Base-by-base conservation (phyloP, 371 early-diverging fungal species). In the Smittium mucronatum region DNA sequence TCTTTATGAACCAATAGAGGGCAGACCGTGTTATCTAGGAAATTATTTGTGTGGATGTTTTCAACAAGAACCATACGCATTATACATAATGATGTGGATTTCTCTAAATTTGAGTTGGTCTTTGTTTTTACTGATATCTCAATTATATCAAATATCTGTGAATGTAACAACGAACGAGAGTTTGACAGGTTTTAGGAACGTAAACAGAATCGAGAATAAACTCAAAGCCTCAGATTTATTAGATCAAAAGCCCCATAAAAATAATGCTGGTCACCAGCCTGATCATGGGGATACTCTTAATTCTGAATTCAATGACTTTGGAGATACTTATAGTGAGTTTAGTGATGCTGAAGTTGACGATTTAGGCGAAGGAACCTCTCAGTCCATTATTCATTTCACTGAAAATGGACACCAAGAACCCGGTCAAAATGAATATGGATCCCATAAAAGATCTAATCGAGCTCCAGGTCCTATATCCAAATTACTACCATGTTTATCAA, bases 101-200 rank as follows among this genome's bases (percentile, higher is more conserved):
- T 60, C 81, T 29, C 68, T 92, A 69, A 91, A 95, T 75, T 73
- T 87, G 64, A 75, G 84, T 2, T 97, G 98, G 98, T 85, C 89
- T 21, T 70, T 81, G 26, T 84, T 92, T 69, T 75, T 97, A 65
- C 75, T 92, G 34, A 59, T 79, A 15, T 83, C 85, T 1, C 98
- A 97, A 75, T 69, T 83, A 1, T 89, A 84, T 72, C 95, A 94
- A 75, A 83, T 96, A 29, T 82, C 89, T 0, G 78, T 81, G 8
- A 88, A 83, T 5, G 81, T 83, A 69, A 97, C 98, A 0, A 97
- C 97, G 16, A 95, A 95, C 78, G 98, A 97, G 75, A 78, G 87
- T 58, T 82, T 88, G 69, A 95, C 93, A 59, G 82, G 83, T 5
- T 30, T 61, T 61, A 61, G 63, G n/a, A 61, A 30, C n/a, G 5